Evolutionary conservation across 495 filamentous ascomycete genomes (phyloP), one percentile per base, ranked within the genome.

Genomic region (Annulohypoxylon nitens): DNA sequence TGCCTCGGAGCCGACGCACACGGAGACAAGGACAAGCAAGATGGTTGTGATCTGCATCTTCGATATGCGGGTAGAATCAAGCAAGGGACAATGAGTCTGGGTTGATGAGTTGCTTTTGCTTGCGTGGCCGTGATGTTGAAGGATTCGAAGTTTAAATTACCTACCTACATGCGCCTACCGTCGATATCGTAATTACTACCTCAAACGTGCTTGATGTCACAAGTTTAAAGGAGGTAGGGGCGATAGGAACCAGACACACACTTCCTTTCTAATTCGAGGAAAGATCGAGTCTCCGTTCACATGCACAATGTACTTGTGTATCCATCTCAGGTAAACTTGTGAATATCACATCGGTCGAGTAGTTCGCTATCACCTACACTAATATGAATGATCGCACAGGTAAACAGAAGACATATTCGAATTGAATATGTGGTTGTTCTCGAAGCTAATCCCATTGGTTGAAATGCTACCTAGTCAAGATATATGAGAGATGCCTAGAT

Each of bases 11-110:
- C 36, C 37, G 20, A 61, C 10, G 33, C 23, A 9, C 45, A 47
- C 8, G 47, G n/a, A 41, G 37, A 14, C 4, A 26, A 66, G 4
- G 10, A 66, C 20, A 37, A 50, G 9, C 37, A 47, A 50, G n/a
- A 48, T 7, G 4, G 25, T 8, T 10, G 12, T 50, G 18, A 16
- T 6, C 26, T 57, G 45, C 69, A 71, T 67, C 30, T 54, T 71
- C 47, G 61, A 61, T 30, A 33, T 33, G 3, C 11, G 18, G 11
- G 9, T 26, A 20, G 6, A 60, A 43, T 43, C 57, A 14, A 16
- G 57, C 18, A 43, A 60, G 34, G 8, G 33, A 26, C 1, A 25
- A 7, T 12, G 26, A 30, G 30, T 63, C 7, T 25, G 26, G 36
- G 3, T 51, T 30, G n/a, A 37, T 26, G 36, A n/a, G 18, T 25